Evolutionary conservation across 371 early-diverging fungal genomes (phyloP), one percentile per base, ranked within the genome.

Genomic region (Mucor velutinosus): DNA sequence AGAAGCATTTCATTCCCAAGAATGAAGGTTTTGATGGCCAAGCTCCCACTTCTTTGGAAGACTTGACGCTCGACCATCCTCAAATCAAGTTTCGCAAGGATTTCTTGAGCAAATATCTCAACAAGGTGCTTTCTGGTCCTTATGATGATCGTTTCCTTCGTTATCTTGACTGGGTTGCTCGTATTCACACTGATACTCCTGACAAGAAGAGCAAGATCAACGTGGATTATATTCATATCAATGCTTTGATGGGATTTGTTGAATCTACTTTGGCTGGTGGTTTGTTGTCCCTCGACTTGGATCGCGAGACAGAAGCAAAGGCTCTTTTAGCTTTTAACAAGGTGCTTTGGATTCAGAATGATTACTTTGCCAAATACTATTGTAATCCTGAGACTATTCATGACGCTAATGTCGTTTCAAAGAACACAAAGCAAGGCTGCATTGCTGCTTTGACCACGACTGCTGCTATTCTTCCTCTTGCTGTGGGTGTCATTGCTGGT

Each of bases 281-380:
- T 17, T 45, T 94, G 41, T 73, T 85, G 57, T 85, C 85, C 7
- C 67, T 89, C 30, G 82, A 86, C 58, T 75, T 90, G 66, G 90
- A 89, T 41, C 78, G 84, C 4, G 87, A 87, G 11, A 80, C 80
- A 0, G 81, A 90, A 55, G 71, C 78, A 55, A 78, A 80, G 41
- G 89, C 89, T 27, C 79, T 93, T 19, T 74, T 82, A 7, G 95
- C 95, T 2, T 93, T 93, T 66, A 89, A 86, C 79, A 95, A 95
- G 82, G 79, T 95, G 39, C 81, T 95, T 25, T 95, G 95, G 95
- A 85, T 95, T 62, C 95, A 95, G 78, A 95, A 92, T 67, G 95
- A 95, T 70, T 84, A 90, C 60, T 95, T 94, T 78, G 88, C 90
- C 41, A 87, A 87, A 74, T 93, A 90, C 68, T 94, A 95, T 58